Evolutionary conservation across 495 filamentous ascomycete species (phyloP).

Genomic region (Podospora conica): DNA sequence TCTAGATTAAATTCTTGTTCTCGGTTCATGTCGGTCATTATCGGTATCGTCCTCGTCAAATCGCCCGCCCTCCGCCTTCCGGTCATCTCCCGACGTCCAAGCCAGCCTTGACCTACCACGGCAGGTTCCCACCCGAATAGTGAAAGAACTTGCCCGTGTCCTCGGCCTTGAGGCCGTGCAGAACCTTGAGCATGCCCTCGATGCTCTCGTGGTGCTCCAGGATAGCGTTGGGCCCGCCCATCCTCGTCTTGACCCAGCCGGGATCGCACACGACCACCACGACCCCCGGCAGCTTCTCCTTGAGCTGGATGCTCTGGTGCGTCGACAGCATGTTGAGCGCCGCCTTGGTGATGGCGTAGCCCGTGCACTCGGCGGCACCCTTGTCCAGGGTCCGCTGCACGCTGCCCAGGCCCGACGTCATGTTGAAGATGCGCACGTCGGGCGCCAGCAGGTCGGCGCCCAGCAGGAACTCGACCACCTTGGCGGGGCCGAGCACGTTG

Average conservation of each 20-base stretch:
- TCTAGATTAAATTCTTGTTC: not conserved
- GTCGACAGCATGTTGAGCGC: conserved; percentile 38
- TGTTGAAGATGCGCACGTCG: conserved; percentile 33
- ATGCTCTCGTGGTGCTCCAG: conserved; percentile 43
- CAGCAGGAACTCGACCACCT: conserved; percentile 29
- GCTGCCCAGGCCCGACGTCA: conserved; percentile 34
- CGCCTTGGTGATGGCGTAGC: conserved; percentile 40
- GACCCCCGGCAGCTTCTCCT: conserved; percentile 31
- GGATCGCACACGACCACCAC: conserved; percentile 50
- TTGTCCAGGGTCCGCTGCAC: conserved; percentile 8
- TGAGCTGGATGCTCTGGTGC: conserved; percentile 35
- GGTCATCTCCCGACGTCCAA: not conserved
- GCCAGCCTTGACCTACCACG: conserved; percentile 28
- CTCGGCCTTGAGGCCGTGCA: conserved; percentile 29
- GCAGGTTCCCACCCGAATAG: conserved; percentile 17
- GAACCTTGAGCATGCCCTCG: conserved; percentile 26
- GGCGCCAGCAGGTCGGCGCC: conserved; percentile 18
- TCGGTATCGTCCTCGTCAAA: not conserved
- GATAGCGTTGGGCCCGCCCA: conserved; percentile 49
- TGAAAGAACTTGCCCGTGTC: conserved; percentile 34
- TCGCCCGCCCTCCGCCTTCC: not conserved
- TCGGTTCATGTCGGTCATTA: not conserved
- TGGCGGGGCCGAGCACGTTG: conserved; percentile 41
- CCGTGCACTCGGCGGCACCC: conserved; percentile 19
- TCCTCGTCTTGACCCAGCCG: conserved; percentile 59